phyloP scores from a whole-genome alignment of 805 yeast genomes.

The Ogataea salicorniae region DNA sequence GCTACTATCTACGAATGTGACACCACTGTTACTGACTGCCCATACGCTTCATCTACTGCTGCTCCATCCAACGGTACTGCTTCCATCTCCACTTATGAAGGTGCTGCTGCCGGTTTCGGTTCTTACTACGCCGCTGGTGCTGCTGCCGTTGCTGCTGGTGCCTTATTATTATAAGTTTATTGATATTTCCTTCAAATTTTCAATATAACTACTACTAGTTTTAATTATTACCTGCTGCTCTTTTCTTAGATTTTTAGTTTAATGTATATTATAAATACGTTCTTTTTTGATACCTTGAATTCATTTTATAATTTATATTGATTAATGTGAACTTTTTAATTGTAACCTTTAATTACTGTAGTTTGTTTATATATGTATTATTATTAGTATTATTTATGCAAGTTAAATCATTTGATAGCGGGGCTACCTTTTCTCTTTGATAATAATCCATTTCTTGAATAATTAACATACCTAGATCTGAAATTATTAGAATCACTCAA shows the following conservation, averaged over 20 bases:
- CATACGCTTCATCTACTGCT: constrained; percentile 23
- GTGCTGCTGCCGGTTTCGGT: constrained; percentile 26
- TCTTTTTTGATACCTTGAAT: not conserved
- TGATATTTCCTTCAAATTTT: not conserved
- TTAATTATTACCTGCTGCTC: not conserved
- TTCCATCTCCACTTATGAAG: constrained; percentile 31
- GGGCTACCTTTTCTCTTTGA: constrained; percentile 17
- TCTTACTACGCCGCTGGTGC: constrained; percentile 30
- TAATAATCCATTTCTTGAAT: constrained; percentile 19
- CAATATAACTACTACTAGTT: not conserved
- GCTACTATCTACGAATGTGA: constrained; percentile 37
- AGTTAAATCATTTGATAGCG: constrained; percentile 6
- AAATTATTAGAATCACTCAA: constrained; percentile 17
- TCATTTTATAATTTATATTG: too few relatives aligned
- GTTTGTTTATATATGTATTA: not conserved
- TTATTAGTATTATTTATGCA: not conserved
- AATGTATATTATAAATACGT: not conserved
- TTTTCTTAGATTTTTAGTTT: not conserved
- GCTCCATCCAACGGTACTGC: constrained; percentile 20
- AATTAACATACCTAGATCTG: constrained; percentile 23
- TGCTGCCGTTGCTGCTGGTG: constrained; percentile 32
- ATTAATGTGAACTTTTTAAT: too few relatives aligned
- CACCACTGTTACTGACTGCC: constrained; percentile 39
- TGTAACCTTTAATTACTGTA: not conserved
- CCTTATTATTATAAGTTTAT: constrained; percentile 27